phyloP scores from a whole-genome alignment of 768 basidiomycete species.

The Omphalotus guepiniiformis region DNA sequence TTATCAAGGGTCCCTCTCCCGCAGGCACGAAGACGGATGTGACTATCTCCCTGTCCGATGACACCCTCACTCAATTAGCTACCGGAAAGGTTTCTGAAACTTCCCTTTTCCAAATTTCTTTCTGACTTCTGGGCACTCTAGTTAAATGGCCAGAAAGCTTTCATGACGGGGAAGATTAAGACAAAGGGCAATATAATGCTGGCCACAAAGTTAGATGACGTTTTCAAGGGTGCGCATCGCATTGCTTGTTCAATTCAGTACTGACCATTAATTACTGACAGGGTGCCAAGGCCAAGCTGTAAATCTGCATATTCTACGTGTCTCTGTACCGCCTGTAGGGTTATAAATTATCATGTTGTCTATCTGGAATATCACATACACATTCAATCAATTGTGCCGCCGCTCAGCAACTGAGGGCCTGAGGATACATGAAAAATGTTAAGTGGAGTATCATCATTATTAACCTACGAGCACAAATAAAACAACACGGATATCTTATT shows the following conservation, averaged over 20 bases:
- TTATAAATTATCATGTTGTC: too few relatives aligned
- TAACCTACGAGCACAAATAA: too few relatives aligned
- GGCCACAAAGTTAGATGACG: conserved; percentile 81
- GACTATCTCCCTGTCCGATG: conserved; percentile 73
- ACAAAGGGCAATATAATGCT: conserved; percentile 92
- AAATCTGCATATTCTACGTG: too few relatives aligned
- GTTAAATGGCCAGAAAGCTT: conserved; percentile 91
- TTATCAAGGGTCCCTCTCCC: conserved; percentile 60
- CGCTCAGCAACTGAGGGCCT: too few relatives aligned
- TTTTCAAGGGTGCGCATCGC: conserved; percentile 72
- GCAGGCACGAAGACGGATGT: conserved; percentile 78
- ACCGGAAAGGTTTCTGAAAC: conserved; percentile 53
- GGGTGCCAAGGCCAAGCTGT: conserved; percentile 45
- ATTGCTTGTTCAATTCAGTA: neutral
- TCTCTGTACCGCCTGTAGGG: too few relatives aligned
- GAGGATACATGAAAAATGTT: too few relatives aligned
- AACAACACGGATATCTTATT: too few relatives aligned
- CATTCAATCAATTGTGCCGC: too few relatives aligned
- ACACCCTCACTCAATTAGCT: conserved; percentile 68
- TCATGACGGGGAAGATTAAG: conserved; percentile 94
- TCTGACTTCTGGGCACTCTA: conserved; percentile 27
- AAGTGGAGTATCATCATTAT: too few relatives aligned
- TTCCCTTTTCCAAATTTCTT: neutral
- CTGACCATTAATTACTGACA: conserved; percentile 13
- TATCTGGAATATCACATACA: too few relatives aligned